These are phyloP conservation scores for Plicaturopsis crispa DNA, from an alignment of 768 basidiomycete genomes.

Conservation along the genomic window DNA sequence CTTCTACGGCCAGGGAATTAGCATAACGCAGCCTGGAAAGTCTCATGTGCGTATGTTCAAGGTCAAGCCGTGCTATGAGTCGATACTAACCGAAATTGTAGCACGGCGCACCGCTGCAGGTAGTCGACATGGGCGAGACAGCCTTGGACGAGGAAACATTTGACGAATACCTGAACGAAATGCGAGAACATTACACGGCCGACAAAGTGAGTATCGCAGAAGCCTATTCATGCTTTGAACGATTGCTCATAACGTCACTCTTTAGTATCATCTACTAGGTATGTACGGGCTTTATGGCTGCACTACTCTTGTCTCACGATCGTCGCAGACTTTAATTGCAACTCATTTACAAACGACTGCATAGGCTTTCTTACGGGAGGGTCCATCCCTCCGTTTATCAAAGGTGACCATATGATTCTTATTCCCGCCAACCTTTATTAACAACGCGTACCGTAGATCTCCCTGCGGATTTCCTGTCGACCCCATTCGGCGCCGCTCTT, in stretches of 20 bases:
- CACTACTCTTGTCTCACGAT: background rate
- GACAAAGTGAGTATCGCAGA: conserved; percentile 57
- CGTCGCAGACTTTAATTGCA: conserved; percentile 81
- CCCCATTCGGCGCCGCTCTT: conserved; percentile 79
- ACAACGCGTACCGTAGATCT: conserved; percentile 44
- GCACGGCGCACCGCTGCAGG: conserved; percentile 69
- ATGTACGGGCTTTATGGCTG: conserved; percentile 6
- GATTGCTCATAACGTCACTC: background rate
- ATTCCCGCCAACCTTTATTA: no score
- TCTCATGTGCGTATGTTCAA: conserved; percentile 59
- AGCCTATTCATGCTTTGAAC: conserved; percentile 1
- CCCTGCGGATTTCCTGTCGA: conserved; percentile 80
- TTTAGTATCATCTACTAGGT: conserved; percentile 84
- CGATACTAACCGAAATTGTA: conserved; percentile 19
- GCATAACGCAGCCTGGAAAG: conserved; percentile 59
- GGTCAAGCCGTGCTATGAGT: background rate
- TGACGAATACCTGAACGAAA: conserved; percentile 70
- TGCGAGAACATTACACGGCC: conserved; percentile 77
- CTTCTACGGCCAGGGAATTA: conserved; percentile 88
- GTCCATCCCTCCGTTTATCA: conserved; percentile 76
- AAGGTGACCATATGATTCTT: no score
- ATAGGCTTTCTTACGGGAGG: conserved; percentile 82
- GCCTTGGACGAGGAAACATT: conserved; percentile 81
- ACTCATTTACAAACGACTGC: conserved; percentile 87
- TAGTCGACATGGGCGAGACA: conserved; percentile 74